Evolutionary conservation across 116 monocot species (phyloP), one percentile per base, ranked within the genome.

Genomic region (Iris pallida): DNA sequence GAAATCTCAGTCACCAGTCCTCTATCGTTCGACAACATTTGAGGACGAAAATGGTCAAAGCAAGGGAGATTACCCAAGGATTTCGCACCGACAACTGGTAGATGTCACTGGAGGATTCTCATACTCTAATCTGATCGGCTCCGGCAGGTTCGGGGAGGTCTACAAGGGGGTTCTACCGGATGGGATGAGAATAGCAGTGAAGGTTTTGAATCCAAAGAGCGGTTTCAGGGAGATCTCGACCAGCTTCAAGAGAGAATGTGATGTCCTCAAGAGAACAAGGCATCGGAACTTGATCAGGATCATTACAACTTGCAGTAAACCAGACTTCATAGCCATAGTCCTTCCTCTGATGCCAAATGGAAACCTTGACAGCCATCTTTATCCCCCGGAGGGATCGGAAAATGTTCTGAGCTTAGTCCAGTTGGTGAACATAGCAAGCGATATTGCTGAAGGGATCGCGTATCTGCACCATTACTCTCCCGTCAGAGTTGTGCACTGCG

Each of bases 241-340:
- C 0, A 85, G 81, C 71, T 85, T 85, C 68, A 68, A 73, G 55
- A 69, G 82, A 63, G 92, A 92, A 67, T 88, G 85, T 53, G 74
- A 86, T 42, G 83, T 92, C 15, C 77, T 92, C 4, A 79, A 73
- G 66, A 72, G 78, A 55, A 88, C 74, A 5, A 76, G 85, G 20
- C 88, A 92, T 59, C 71, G 92, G 18, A 92, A 92, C 59, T 64
- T 92, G 20, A 83, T 92, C 45, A 68, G 72, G 56, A 82, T 92
- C 60, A 85, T 88, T n/a, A 92, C 88, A 11, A 72, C 85, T 1
- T 92, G 92, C 59, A 88, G 83, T 61, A 69, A 56, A 47, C 92
- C 88, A 20, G 92, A 85, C 17, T 85, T 92, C 69, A 87, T 85
- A 55, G 92, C 88, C 16, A 69, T 92, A 19, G 88, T 92, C n/a